phyloP scores from a whole-genome alignment of 768 basidiomycete species.

The Chiua virens region DNA sequence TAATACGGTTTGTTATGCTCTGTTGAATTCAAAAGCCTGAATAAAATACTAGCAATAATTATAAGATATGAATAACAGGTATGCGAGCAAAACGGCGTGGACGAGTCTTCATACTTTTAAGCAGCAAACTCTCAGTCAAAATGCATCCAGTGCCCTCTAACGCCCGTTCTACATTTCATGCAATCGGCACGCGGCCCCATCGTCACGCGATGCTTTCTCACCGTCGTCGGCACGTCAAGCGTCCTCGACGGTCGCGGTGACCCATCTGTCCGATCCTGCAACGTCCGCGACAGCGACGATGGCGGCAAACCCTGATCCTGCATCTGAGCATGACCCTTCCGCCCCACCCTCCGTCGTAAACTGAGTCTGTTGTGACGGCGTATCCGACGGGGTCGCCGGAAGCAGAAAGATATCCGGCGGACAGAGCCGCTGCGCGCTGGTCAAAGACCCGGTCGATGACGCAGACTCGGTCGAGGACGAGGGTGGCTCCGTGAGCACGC shows the following conservation, averaged over 20 bases:
- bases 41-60: neutral
- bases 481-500: slow-evolving; percentile 24
- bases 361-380: slow-evolving; percentile 12
- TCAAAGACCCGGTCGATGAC: slow-evolving; percentile 15
- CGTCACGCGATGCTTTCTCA: slow-evolving; percentile 51
- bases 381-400: slow-evolving; percentile 29
- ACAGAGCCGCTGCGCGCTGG: slow-evolving; percentile 1
- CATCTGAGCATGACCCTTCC: slow-evolving; percentile 3
- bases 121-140: slow-evolving; percentile 39
- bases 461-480: slow-evolving; percentile 20
- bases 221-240: slow-evolving; percentile 12
- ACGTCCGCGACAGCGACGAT: neutral
- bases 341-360: neutral
- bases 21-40: slow-evolving; percentile 14
- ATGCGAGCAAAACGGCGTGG: neutral
- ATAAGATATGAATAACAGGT: slow-evolving; percentile 1
- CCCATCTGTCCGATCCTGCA: slow-evolving; percentile 15
- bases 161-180: slow-evolving; percentile 59
- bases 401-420: slow-evolving; percentile 30
- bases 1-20: slow-evolving; percentile 26
- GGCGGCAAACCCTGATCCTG: neutral
- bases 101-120: neutral
- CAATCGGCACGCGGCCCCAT: slow-evolving; percentile 76
- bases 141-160: slow-evolving; percentile 76
- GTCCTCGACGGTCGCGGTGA: slow-evolving; percentile 16